Conservation (phyloP, 2,329 filamentous ascomycete genomes). For the Trichophyton equinum region DNA sequence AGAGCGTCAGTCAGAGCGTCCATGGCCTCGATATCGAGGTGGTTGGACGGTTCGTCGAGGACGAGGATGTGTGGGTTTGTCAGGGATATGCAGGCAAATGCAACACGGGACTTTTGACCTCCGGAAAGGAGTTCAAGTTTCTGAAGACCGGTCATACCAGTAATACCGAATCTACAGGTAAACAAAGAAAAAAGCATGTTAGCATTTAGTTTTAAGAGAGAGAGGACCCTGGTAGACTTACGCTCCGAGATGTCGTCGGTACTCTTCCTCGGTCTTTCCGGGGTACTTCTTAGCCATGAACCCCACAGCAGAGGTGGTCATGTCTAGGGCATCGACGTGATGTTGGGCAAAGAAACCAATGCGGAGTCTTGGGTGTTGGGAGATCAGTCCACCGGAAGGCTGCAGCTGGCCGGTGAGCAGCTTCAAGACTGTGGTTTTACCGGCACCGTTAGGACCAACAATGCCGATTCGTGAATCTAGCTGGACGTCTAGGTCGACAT, state of each 20-base stretch:
- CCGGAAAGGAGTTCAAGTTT: conserved; percentile 91
- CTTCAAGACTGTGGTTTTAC: conserved; percentile 97
- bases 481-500: conserved; percentile 93
- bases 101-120: conserved; percentile 96
- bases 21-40: conserved; percentile 98
- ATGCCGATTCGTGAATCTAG: conserved; percentile 97
- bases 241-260: conserved; percentile 84
- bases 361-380: conserved; percentile 73
- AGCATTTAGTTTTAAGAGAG: conserved; percentile 29
- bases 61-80: conserved; percentile 95
- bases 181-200: not conserved
- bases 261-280: conserved; percentile 88
- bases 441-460: conserved; percentile 96
- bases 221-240: conserved; percentile 40
- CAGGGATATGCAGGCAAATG: conserved; percentile 89
- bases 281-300: conserved; percentile 94
- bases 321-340: conserved; percentile 89
- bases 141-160: conserved; percentile 89
- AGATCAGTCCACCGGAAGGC: conserved; percentile 68
- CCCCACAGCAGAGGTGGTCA: conserved; percentile 75
- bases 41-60: conserved; percentile 96
- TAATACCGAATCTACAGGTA: conserved; percentile 49
- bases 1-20: conserved; percentile 81
- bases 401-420: conserved; percentile 80
- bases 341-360: conserved; percentile 98